Conservation (phyloP, 306 rosid species). For the Betula pendula region DNA sequence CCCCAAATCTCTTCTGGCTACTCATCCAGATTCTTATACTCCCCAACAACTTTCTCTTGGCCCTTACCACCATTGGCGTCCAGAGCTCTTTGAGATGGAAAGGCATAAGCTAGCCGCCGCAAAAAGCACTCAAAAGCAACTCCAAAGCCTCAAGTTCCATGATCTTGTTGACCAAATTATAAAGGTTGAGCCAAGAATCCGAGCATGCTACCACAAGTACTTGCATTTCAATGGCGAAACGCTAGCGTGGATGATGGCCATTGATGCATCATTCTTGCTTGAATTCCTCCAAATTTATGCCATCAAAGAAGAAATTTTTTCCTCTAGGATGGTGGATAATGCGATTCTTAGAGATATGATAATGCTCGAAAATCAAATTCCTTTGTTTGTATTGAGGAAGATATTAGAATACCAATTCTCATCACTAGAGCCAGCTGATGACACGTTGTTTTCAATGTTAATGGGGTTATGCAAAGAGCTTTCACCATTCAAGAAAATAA, state of each 20-base stretch:
- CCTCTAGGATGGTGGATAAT: conserved; percentile 64
- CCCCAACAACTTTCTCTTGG: conserved; percentile 79
- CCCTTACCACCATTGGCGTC: conserved; percentile 75
- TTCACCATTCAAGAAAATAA: conserved; percentile 58
- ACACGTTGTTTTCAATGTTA: conserved; percentile 48
- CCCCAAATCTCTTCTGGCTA: conserved; percentile 44
- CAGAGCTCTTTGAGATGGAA: conserved; percentile 76
- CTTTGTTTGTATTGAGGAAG: conserved; percentile 60
- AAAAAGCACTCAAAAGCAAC: conserved; percentile 50
- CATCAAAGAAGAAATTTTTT: conserved; percentile 40
- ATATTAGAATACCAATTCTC: conserved; percentile 50
- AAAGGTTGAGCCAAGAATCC: conserved; percentile 45
- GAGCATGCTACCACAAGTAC: conserved; percentile 70
- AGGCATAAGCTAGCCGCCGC: conserved; percentile 70
- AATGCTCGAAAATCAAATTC: conserved; percentile 84
- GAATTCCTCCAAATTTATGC: conserved; percentile 66
- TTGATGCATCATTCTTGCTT: conserved; percentile 70
- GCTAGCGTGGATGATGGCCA: conserved; percentile 71
- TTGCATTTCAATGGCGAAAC: conserved; percentile 69
- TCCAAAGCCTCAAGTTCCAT: conserved; percentile 40
- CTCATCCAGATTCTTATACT: conserved; percentile 58
- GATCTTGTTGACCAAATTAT: conserved; percentile 49
- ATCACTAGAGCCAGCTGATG: conserved; percentile 44
- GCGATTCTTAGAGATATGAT: conserved; percentile 67
- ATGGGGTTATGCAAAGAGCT: conserved; percentile 55